Evolutionary conservation across 2,329 filamentous ascomycete species (phyloP), one percentile per base, ranked within the genome.

Genomic region (Tothia fuscella): DNA sequence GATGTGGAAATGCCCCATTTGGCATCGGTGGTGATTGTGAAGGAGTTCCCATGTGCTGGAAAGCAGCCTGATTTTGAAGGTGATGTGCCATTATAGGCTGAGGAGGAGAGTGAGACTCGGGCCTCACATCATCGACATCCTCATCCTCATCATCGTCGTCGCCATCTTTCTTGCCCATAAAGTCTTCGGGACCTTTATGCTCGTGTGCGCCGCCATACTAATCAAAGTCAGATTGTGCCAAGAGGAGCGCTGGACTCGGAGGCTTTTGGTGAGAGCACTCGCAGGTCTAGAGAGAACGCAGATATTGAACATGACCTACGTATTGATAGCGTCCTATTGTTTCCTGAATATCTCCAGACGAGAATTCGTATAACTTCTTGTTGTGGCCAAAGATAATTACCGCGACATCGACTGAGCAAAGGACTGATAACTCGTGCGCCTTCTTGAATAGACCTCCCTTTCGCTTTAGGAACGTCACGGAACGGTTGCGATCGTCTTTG

Each of bases 361-460:
- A 96, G 62, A 94, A 98, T 63, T 98, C 87, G 64, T 96, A 95
- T 20, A 98, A 74, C 67, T 96, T 96, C 73, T 96, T 98, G 65
- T 98, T 98, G 66, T 85, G 88, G 49, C 89, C 89, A 58, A 96
- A 96, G 56, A 98, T 95, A 61, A 98, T 91, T 56, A 98, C 91
- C 30, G 91, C 91, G 51, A 98, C 91, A 61, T 98, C 91, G 59
- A 98, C 91, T 29, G 88, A 95, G 63, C 91, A 98, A 48, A 98
- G 80, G 35, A 98, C 91, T 41, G 89, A 94, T 40, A 98, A 75
- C 72, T 98, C 91, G 62, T 98, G 88, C 41, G 91, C 91, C 76
- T 98, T 98, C 71, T 98, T 98, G 75, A 98, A 98, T 38, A 98
- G 72, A 55, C 91, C 91, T 54, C 89, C 91, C 66, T 98, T 98